Evolutionary conservation across 108 stramenopile species (phyloP).

Genomic region (Conticribra guillardii): DNA sequence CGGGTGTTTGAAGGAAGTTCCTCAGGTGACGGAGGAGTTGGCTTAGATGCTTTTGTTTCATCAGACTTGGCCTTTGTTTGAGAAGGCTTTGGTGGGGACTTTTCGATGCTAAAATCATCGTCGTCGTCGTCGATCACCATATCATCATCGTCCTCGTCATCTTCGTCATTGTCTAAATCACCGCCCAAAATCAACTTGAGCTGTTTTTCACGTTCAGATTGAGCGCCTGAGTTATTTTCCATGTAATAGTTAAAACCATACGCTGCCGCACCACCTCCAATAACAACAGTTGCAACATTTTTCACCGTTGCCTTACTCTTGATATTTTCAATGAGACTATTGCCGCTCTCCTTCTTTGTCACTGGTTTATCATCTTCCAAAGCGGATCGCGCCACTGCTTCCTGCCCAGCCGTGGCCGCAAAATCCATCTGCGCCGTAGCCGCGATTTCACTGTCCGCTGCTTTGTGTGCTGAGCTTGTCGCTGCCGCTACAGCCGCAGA

Average conservation of each 20-base stretch:
- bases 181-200: slow-evolving; percentile 72
- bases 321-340: slow-evolving; percentile 13
- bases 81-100: slow-evolving; percentile 2
- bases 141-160: slow-evolving; percentile 45
- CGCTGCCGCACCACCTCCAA: slow-evolving; percentile 56
- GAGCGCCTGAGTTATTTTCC: slow-evolving; percentile 57
- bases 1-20: slow-evolving; percentile 33
- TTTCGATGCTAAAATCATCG: slow-evolving; percentile 8
- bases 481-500: slow-evolving; percentile 2
- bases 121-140: slow-evolving; percentile 34
- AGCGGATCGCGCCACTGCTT: slow-evolving; percentile 14
- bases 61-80: slow-evolving; percentile 1
- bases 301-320: slow-evolving; percentile 44
- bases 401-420: slow-evolving; percentile 26
- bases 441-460: slow-evolving; percentile 29
- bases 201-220: slow-evolving; percentile 73
- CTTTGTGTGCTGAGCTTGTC: slow-evolving; percentile 5
- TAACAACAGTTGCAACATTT: slow-evolving; percentile 57
- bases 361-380: no score
- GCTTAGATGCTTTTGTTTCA: slow-evolving; percentile 9
- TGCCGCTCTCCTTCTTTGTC: not conserved
- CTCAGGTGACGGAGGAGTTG: slow-evolving; percentile 12
- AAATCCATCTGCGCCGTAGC: slow-evolving; percentile 34
- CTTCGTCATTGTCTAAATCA: slow-evolving; percentile 38
- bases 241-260: slow-evolving; percentile 61